A percentile compares a stretch with the other conserved stretches of the same genome.
Conservation (phyloP, 202 grass and related monocot genomes). For the Cymbopogon flexuosus region DNA sequence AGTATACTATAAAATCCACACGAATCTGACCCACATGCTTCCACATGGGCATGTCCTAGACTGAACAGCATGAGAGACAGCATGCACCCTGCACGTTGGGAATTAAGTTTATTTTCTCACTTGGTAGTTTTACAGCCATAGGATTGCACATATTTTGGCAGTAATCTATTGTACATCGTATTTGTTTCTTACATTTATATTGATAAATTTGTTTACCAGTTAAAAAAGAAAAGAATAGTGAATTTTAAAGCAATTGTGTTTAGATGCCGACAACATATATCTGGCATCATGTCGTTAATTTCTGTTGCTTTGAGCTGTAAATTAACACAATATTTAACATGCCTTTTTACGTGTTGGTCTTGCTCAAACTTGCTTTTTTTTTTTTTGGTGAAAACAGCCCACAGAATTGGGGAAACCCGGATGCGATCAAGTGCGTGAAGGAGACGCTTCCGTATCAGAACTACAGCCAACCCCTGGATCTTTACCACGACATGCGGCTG, state of each 20-base stretch:
- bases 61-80: not conserved
- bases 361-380: not conserved
- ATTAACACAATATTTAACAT: not conserved
- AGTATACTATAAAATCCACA: not conserved
- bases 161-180: not conserved
- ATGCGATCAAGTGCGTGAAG: slow-evolving; percentile 56
- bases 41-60: slow-evolving; percentile 8
- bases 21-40: not conserved
- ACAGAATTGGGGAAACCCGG: slow-evolving; percentile 58
- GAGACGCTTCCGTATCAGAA: slow-evolving; percentile 70
- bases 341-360: not conserved
- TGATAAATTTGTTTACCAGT: not conserved
- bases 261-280: not conserved
- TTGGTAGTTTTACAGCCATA: not conserved
- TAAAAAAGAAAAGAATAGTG: not conserved
- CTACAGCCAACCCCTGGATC: slow-evolving; percentile 33
- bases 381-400: slow-evolving; percentile 43
- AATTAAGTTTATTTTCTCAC: not conserved
- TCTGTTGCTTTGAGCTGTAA: not conserved
- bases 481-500: slow-evolving; percentile 52
- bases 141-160: not conserved
- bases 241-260: not conserved
- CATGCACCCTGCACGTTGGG: not conserved
- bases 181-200: not conserved
- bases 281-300: not conserved